Base-by-base conservation (phyloP, 2,329 filamentous ascomycete genomes). In the Diaporthe amygdali region DNA sequence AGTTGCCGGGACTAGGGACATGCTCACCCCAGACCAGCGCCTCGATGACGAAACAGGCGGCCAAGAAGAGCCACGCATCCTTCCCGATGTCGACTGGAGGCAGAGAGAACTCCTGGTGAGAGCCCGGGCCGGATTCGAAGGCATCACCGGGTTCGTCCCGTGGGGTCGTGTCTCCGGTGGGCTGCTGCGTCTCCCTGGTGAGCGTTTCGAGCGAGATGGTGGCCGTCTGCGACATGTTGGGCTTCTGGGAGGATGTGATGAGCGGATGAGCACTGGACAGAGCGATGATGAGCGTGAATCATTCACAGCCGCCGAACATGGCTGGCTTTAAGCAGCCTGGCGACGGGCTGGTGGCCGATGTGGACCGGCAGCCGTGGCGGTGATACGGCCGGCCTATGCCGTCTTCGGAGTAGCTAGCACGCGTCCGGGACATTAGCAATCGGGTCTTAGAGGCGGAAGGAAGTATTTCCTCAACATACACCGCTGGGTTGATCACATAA, bases 31-130 rank as follows among this genome's bases (percentile, higher is more conserved):
- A 89, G 52, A 89, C 82, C 2, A 88, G 78, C 27, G 83, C 84
- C 76, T 89, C 87, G 59, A 89, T 81, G 37, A 84, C 76, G 73
- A 87, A 88, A 39, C 83, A 84, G 0, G 83, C 86, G 4, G 81
- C 80, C 6, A 89, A 77, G 73, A 87, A 86, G 17, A 87, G 74
- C 75, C 77, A 83, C 2, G 81, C 81, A 39, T 81, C 78, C 52
- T 77, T 81, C 15, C 81, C 81, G 25, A 76, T 71, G 68, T 83
- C 81, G 2, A 78, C 80, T 4, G 78, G 77, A 10, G 80, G 78
- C 17, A 81, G 72, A 32, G 80, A 77, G 10, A 39, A 22, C 37
- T 68, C 49, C 15, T 47, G 51, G 12, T 54, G 30, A 30, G 51
- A 20, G 14, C 27, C 30, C 22, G 32, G 30, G 51, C 30, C 30